Evolutionary conservation across 805 yeast genomes (phyloP).

Genomic region (Metschnikowia gelsemii): DNA sequence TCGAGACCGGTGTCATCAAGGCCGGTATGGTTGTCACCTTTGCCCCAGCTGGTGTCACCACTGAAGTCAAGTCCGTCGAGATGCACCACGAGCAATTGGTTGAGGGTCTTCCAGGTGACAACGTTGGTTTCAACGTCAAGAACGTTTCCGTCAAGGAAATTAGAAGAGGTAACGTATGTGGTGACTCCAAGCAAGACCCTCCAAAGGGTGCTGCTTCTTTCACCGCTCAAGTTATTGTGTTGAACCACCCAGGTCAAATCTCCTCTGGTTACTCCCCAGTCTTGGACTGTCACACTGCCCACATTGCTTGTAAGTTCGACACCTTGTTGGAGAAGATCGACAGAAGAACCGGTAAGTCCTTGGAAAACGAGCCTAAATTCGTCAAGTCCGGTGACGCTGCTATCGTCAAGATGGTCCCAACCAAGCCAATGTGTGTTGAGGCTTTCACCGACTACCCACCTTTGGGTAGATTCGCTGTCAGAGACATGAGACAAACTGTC

Average conservation of each 20-base stretch:
- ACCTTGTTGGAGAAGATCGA: slow-evolving; percentile 80
- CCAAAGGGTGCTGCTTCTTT: slow-evolving; percentile 77
- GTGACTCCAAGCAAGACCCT: slow-evolving; percentile 89
- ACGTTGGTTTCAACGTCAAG: slow-evolving; percentile 88
- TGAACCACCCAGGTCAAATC: slow-evolving; percentile 92
- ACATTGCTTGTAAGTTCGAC: slow-evolving; percentile 86
- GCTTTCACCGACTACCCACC: slow-evolving; percentile 47
- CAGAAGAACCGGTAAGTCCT: slow-evolving; percentile 57
- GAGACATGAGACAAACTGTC: slow-evolving; percentile 99
- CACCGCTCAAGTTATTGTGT: slow-evolving; percentile 81
- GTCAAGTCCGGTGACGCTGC: slow-evolving; percentile 42
- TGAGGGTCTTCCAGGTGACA: slow-evolving; percentile 89
- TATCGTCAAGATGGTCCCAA: slow-evolving; percentile 43
- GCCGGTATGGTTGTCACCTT: slow-evolving; percentile 88
- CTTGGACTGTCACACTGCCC: slow-evolving; percentile 90
- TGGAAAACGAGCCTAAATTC: slow-evolving; percentile 35
- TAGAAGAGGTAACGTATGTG: slow-evolving; percentile 90
- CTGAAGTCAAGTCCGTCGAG: slow-evolving; percentile 86
- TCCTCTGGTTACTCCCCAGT: slow-evolving; percentile 91
- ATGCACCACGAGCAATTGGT: slow-evolving; percentile 81
- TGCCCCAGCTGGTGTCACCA: slow-evolving; percentile 89
- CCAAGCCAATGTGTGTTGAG: slow-evolving; percentile 47
- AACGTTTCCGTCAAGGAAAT: slow-evolving; percentile 85
- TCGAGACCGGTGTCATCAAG: slow-evolving; percentile 89
- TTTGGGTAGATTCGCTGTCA: slow-evolving; percentile 62